Evolutionary conservation across 1,139 yeast species (phyloP), one percentile per base, ranked within the genome.

Genomic region (Yamadazyma dushanensis): DNA sequence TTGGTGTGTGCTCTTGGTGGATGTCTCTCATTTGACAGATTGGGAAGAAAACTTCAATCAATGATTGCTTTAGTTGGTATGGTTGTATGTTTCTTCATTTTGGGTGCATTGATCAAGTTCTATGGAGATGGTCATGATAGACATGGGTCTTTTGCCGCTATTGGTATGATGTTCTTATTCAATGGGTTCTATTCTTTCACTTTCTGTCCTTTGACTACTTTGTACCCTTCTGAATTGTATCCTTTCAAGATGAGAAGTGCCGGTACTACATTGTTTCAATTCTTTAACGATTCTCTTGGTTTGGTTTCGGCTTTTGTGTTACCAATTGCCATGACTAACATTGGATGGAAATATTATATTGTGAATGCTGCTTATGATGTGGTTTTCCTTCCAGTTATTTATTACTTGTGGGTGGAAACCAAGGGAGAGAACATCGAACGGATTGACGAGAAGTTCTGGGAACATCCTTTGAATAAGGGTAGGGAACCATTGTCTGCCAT

Each of bases 131-230:
- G 46, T 9, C 33, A 34, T 8, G 35, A 28, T 25, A 18, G 16
- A 8, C 19, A 41, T 14, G 50, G 46, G 3, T 31, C 37, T 5
- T 45, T 39, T 32, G 49, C 45, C 5, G 17, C 44, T n/a, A 37
- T 45, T 19, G 45, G 49, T 2, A 26, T 45, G 14, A 46, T 46
- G 45, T 46, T 43, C 32, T 13, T 46, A 3, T 46, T 46, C 34
- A 36, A 40, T 24, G 50, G 49, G 7, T 36, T 31, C 26, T 46
- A 46, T 22, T 23, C 44, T 3, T 44, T 37, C 22, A 36, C 44
- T 11, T 45, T 31, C 28, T 44, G 49, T 11, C 50, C 50, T 6
- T 35, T 46, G 16, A 36, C 40, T 8, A 34, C 38, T 3, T 16
- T 40, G 11, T 41, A 41, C 24, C 39, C 48, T 3, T 11, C 44